Percentiles rank a stretch among this genome's conserved stretches.
phyloP scores from a whole-genome alignment of 768 basidiomycete genomes.

The Tephrocybe sp. region DNA sequence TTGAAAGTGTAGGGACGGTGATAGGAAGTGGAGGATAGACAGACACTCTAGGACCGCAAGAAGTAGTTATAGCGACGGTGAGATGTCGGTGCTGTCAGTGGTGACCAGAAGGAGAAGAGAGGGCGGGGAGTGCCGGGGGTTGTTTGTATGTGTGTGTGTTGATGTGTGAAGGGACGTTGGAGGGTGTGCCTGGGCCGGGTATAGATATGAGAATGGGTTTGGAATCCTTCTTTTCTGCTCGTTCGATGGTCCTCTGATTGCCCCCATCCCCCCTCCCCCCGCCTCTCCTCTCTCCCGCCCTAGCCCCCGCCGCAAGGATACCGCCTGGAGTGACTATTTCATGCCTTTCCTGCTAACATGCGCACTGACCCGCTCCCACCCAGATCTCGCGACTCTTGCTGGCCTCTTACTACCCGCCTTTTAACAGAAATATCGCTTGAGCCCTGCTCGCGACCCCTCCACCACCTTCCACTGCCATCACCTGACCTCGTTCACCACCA shows the following conservation, averaged over 20 bases:
- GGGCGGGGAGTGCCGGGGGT: slow-evolving; percentile 8
- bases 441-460: slow-evolving; percentile 57
- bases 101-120: background rate
- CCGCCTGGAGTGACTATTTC: slow-evolving; percentile 41
- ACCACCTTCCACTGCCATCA: slow-evolving; percentile 13
- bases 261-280: slow-evolving; percentile 4
- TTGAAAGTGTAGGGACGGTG: no score
- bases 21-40: no score
- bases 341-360: slow-evolving; percentile 10
- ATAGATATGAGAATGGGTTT: slow-evolving; percentile 16
- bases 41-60: no score
- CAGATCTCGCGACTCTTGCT: slow-evolving; percentile 95
- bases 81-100: background rate
- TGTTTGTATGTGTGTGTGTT: slow-evolving; percentile 4
- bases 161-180: slow-evolving; percentile 1
- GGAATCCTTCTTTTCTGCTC: slow-evolving; percentile 5
- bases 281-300: slow-evolving; percentile 29
- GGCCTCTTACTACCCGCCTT: slow-evolving; percentile 62
- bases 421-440: slow-evolving; percentile 54
- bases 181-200: slow-evolving; percentile 14
- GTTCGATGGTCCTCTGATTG: slow-evolving; percentile 23
- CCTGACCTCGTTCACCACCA: background rate
- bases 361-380: slow-evolving; percentile 8
- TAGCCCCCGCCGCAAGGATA: slow-evolving; percentile 47
- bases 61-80: background rate